These are phyloP conservation scores for Austroboletus eburneus DNA, from an alignment of 768 basidiomycete genomes.

Conservation along the genomic window DNA sequence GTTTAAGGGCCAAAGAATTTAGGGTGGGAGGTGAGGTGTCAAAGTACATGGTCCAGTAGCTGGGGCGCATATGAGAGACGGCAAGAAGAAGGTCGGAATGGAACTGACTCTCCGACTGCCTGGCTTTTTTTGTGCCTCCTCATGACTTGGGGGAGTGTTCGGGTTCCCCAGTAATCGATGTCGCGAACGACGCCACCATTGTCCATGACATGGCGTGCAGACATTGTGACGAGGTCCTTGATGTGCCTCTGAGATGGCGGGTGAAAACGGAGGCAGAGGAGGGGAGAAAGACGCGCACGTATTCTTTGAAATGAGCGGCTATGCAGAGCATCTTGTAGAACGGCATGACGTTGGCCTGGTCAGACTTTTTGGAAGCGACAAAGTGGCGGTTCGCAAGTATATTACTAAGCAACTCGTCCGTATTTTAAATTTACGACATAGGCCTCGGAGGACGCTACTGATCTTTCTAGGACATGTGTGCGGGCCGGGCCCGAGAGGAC, in stretches of 20 bases:
- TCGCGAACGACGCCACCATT: slow-evolving; percentile 79
- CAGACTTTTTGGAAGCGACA: too few species aligned
- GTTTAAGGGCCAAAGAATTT: slow-evolving; percentile 55
- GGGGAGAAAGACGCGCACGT: slow-evolving; percentile 43
- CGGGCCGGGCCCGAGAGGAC: background rate
- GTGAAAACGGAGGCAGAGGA: background rate
- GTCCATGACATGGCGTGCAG: slow-evolving; percentile 68
- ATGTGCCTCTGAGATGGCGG: slow-evolving; percentile 54
- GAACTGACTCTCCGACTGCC: slow-evolving; percentile 70
- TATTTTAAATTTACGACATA: background rate
- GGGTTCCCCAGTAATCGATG: slow-evolving; percentile 71
- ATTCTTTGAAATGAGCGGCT: slow-evolving; percentile 68
- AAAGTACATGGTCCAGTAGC: slow-evolving; percentile 90
- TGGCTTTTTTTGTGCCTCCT: slow-evolving; percentile 54
- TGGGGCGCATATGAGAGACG: slow-evolving; percentile 28
- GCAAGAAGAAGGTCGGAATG: background rate
- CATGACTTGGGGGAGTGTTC: slow-evolving; percentile 72
- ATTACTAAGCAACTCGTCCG: slow-evolving; percentile 27
- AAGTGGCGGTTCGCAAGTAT: too few species aligned
- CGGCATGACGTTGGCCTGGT: slow-evolving; percentile 51
- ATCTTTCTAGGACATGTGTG: too few species aligned
- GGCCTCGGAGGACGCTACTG: too few species aligned
- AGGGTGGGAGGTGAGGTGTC: slow-evolving; percentile 78
- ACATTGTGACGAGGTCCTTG: slow-evolving; percentile 65
- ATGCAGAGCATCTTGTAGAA: slow-evolving; percentile 88